phyloP scores from a whole-genome alignment of 2,329 filamentous ascomycete species.

The Endoconidiophora laricicola region DNA sequence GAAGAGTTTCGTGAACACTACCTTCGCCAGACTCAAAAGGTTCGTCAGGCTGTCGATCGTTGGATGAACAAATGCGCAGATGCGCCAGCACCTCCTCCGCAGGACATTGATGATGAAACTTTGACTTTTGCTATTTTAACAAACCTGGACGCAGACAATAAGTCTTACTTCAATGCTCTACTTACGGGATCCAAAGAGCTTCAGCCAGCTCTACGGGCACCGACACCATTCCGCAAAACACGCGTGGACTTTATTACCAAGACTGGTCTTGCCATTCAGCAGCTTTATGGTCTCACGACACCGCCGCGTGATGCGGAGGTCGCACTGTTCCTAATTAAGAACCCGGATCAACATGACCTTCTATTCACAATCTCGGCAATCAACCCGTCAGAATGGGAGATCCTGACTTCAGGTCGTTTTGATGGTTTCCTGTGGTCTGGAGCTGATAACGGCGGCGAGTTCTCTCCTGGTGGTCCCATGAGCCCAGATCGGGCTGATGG shows the following conservation, averaged over 20 bases:
- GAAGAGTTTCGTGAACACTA: conserved; percentile 90
- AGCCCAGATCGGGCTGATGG: conserved; percentile 21
- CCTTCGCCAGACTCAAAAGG: conserved; percentile 80
- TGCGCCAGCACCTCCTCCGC: conserved; percentile 54
- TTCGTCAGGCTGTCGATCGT: conserved; percentile 73
- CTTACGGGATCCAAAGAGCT: conserved; percentile 44
- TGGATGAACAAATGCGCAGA: conserved; percentile 76
- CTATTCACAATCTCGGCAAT: conserved; percentile 78
- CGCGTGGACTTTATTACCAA: conserved; percentile 61
- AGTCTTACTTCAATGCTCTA: conserved; percentile 68
- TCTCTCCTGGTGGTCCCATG: conserved; percentile 35
- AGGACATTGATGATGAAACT: conserved; percentile 88
- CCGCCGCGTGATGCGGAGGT: conserved; percentile 72
- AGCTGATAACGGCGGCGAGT: conserved; percentile 45
- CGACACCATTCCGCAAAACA: conserved; percentile 49
- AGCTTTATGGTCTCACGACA: conserved; percentile 60
- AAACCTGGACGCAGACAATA: conserved; percentile 58
- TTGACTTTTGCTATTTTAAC: conserved; percentile 87
- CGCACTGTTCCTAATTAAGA: conserved; percentile 70
- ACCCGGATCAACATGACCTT: conserved; percentile 67
- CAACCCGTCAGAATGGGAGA: conserved; percentile 89
- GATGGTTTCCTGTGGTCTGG: conserved; percentile 93
- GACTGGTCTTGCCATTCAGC: conserved; percentile 62
- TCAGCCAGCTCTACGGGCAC: conserved; percentile 42
- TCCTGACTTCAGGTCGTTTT: conserved; percentile 81